Evolutionary conservation across 257 asterid genomes (phyloP).

Genomic region (Nicotiana noctiflora): DNA sequence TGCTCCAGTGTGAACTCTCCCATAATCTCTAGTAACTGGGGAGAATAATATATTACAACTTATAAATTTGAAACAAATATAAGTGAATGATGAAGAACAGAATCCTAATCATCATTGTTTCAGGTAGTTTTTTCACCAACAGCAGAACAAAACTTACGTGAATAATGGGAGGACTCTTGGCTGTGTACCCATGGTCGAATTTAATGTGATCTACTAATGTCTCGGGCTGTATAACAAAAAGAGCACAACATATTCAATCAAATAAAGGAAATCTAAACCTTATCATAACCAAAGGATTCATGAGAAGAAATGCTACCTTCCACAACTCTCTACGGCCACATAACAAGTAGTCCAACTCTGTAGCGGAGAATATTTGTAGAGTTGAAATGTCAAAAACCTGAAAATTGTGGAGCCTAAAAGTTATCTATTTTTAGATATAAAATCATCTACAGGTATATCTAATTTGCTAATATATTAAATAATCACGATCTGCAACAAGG

Average conservation of each 20-base stretch:
- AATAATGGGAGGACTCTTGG: slow-evolving; percentile 82
- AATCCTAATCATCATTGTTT: not conserved
- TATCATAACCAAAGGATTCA: not conserved
- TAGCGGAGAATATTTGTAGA: slow-evolving; percentile 84
- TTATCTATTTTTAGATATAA: not conserved
- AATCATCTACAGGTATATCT: not conserved
- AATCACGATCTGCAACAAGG: not conserved
- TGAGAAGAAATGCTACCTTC: slow-evolving; percentile 50
- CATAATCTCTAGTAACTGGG: slow-evolving; percentile 89
- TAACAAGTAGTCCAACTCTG: slow-evolving; percentile 81
- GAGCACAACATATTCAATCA: not conserved
- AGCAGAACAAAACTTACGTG: slow-evolving; percentile 37
- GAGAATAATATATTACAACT: slow-evolving; percentile 3
- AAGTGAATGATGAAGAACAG: not conserved
- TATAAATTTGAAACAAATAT: not conserved
- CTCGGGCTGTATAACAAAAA: slow-evolving; percentile 57
- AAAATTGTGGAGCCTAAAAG: slow-evolving; percentile 6
- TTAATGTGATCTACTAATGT: slow-evolving; percentile 84
- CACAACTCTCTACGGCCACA: slow-evolving; percentile 95
- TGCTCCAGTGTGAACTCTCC: slow-evolving; percentile 87
- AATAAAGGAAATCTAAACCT: not conserved
- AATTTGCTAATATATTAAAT: not conserved
- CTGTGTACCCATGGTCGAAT: slow-evolving; percentile 94
- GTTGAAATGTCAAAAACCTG: slow-evolving; percentile 81
- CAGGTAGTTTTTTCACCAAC: not conserved